These are phyloP conservation scores for Metschnikowia gelsemii DNA, from an alignment of 805 yeast genomes.

Conservation along the genomic window DNA sequence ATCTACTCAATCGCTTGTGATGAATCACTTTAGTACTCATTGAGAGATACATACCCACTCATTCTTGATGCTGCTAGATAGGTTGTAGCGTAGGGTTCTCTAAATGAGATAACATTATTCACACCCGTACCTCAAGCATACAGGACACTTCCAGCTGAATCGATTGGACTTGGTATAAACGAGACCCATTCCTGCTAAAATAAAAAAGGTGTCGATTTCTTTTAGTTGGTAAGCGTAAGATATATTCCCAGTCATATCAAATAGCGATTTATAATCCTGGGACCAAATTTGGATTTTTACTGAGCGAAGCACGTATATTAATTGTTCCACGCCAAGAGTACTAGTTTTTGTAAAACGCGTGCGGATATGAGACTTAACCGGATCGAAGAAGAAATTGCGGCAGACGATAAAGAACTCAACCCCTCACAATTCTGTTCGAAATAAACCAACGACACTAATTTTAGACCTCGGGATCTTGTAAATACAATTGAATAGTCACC, in stretches of 20 bases:
- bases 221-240: too few relatives aligned
- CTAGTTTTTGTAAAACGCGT: conserved; percentile 5
- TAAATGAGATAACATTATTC: conserved; percentile 8
- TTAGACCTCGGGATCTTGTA: background rate
- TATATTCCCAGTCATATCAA: too few relatives aligned
- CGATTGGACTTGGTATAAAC: too few relatives aligned
- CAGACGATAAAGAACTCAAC: background rate
- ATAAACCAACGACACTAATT: background rate
- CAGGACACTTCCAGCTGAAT: too few relatives aligned
- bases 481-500: too few relatives aligned
- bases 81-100: background rate
- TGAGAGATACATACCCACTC: conserved; percentile 22
- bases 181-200: too few relatives aligned
- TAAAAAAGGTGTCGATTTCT: too few relatives aligned
- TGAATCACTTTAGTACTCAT: too few relatives aligned
- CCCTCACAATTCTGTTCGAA: background rate
- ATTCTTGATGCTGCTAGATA: conserved; percentile 8
- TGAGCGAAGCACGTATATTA: background rate
- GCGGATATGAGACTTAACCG: too few relatives aligned
- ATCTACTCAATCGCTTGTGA: too few relatives aligned
- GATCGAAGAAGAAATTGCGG: background rate
- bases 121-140: conserved; percentile 15
- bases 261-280: too few relatives aligned
- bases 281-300: background rate
- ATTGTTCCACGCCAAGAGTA: background rate